Conservation (phyloP, 345 rosid genomes). For the Syzygium oleosum region DNA sequence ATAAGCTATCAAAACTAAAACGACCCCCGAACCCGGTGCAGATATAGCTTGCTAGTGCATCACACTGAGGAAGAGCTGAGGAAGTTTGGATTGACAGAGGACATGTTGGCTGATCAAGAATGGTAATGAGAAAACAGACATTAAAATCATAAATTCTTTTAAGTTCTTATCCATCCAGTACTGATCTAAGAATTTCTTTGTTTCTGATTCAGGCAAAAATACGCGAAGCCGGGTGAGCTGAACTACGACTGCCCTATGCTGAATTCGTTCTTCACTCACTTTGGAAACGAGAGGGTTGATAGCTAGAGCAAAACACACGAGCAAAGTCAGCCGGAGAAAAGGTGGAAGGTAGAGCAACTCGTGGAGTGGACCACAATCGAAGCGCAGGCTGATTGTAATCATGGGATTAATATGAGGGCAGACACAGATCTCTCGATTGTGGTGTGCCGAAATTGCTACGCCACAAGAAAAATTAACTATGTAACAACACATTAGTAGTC, state of each 20-base stretch:
- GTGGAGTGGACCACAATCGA: background rate
- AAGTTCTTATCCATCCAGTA: background rate
- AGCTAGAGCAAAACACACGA: background rate
- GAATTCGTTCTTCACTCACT: slow-evolving; percentile 49
- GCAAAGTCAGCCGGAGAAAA: background rate
- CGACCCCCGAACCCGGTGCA: background rate
- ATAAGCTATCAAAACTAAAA: background rate
- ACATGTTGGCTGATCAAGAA: slow-evolving; percentile 56
- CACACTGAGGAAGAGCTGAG: slow-evolving; percentile 43
- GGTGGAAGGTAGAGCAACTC: background rate
- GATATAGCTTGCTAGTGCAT: slow-evolving; percentile 42
- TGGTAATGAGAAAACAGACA: slow-evolving; percentile 21
- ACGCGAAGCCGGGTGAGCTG: slow-evolving; percentile 34
- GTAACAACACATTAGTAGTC: background rate
- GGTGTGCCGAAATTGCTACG: background rate
- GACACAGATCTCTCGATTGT: background rate
- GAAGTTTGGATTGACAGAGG: slow-evolving; percentile 44
- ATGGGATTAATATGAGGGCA: background rate
- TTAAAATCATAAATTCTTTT: background rate
- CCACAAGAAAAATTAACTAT: background rate
- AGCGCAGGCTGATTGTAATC: background rate
- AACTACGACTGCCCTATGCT: slow-evolving; percentile 37
- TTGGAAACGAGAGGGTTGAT: slow-evolving; percentile 3
- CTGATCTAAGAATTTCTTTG: background rate
- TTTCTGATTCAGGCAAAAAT: slow-evolving; percentile 26